Evolutionary conservation across 495 filamentous ascomycete species (phyloP).

Genomic region (Penicillium nucicola): DNA sequence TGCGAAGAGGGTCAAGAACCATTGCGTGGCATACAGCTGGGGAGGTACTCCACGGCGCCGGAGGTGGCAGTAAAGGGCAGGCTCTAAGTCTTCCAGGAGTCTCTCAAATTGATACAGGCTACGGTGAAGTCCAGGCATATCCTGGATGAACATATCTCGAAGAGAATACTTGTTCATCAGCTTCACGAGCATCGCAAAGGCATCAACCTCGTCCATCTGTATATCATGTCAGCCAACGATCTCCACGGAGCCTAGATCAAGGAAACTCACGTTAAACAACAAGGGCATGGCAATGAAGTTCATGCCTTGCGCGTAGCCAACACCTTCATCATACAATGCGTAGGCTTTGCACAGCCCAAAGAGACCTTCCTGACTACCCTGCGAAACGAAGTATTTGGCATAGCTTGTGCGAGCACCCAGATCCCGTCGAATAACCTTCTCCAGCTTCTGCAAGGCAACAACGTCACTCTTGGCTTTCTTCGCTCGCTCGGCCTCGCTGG

Average conservation of each 20-base stretch:
- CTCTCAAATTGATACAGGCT: constrained; percentile 94
- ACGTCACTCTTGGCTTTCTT: constrained; percentile 76
- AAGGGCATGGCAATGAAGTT: constrained; percentile 98
- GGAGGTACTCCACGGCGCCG: constrained; percentile 82
- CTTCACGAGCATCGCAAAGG: constrained; percentile 87
- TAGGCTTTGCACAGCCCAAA: constrained; percentile 98
- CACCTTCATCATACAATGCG: constrained; percentile 87
- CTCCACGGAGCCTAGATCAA: not conserved
- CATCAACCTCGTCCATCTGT: constrained; percentile 95
- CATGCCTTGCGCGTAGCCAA: constrained; percentile 98
- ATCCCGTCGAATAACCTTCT: constrained; percentile 88
- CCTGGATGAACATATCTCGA: constrained; percentile 88
- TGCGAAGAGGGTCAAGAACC: constrained; percentile 98
- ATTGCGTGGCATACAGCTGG: constrained; percentile 94
- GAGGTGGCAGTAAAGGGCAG: constrained; percentile 92
- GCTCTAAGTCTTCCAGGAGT: constrained; percentile 89
- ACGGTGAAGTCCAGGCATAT: constrained; percentile 94
- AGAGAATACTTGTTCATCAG: constrained; percentile 97
- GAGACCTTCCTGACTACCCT: constrained; percentile 88
- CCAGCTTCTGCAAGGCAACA: constrained; percentile 70
- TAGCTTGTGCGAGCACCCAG: constrained; percentile 91
- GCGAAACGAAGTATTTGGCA: constrained; percentile 84
- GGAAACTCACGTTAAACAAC: constrained; percentile 77
- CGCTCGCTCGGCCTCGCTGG: constrained; percentile 61
- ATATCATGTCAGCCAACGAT: constrained; percentile 2